Evolutionary conservation across 2,329 filamentous ascomycete genomes (phyloP).

Genomic region (Fusarium proliferatum): DNA sequence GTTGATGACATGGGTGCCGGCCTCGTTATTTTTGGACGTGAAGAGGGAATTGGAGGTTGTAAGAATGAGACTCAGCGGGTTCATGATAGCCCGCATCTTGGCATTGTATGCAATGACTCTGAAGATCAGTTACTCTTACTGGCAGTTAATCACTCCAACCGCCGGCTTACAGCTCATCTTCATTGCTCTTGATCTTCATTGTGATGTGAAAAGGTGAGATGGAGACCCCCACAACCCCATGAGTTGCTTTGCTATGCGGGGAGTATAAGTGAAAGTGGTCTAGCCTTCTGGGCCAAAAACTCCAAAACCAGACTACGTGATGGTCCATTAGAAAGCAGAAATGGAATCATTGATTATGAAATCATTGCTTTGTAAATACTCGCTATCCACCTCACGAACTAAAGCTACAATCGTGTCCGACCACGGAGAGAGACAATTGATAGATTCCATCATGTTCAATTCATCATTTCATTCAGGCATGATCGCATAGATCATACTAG

Average conservation of each 20-base stretch:
- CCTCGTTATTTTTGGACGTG: background rate
- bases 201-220: background rate
- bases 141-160: no score
- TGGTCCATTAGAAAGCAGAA: background rate
- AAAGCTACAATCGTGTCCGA: no score
- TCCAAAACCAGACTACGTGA: background rate
- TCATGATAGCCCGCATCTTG: background rate
- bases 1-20: background rate
- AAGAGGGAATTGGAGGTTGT: background rate
- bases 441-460: constrained; percentile 10
- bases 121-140: background rate
- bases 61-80: background rate
- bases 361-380: background rate
- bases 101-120: background rate
- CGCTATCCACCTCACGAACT: background rate
- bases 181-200: background rate
- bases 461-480: constrained; percentile 25
- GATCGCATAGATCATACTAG: background rate
- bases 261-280: background rate
- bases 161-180: background rate
- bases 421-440: background rate
- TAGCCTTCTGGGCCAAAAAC: background rate
- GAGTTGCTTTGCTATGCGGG: background rate
- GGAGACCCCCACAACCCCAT: background rate
- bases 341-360: background rate